phyloP scores from a whole-genome alignment of 2,329 filamentous ascomycete genomes.

The Atkinsonella texensis region DNA sequence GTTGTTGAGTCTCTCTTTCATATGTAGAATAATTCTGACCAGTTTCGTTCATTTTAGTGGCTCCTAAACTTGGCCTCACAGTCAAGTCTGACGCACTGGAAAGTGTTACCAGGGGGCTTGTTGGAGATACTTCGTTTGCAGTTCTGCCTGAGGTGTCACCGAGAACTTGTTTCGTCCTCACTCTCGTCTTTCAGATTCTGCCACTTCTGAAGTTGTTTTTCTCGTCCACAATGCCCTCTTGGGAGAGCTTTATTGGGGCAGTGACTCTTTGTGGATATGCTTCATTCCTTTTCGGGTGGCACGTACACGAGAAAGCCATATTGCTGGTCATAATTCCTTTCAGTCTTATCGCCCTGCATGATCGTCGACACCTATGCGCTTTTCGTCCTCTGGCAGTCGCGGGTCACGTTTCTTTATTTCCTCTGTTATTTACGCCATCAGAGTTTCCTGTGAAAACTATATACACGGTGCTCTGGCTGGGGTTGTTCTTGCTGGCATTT shows the following conservation, averaged over 20 bases:
- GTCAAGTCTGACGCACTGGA: constrained; percentile 65
- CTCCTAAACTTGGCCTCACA: constrained; percentile 64
- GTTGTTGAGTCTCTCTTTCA: background rate
- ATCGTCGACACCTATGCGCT: constrained; percentile 79
- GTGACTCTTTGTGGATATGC: constrained; percentile 90
- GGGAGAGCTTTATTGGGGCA: constrained; percentile 81
- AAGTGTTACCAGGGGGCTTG: constrained; percentile 84
- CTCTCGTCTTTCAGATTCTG: constrained; percentile 68
- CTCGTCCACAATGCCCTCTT: constrained; percentile 48
- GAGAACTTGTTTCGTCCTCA: constrained; percentile 67
- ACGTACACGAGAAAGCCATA: constrained; percentile 96
- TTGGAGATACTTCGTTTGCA: constrained; percentile 89
- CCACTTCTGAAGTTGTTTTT: constrained; percentile 71
- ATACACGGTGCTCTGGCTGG: constrained; percentile 86
- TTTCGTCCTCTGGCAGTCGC: constrained; percentile 88
- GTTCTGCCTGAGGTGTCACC: constrained; percentile 81
- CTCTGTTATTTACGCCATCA: constrained; percentile 77
- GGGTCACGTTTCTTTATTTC: constrained; percentile 90
- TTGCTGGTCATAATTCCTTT: constrained; percentile 91
- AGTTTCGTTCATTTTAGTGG: constrained; percentile 40
- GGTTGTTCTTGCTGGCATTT: constrained; percentile 75
- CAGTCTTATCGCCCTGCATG: constrained; percentile 79
- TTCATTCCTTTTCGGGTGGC: constrained; percentile 96
- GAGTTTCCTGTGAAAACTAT: constrained; percentile 91
- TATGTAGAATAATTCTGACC: background rate